Conservation (phyloP, 768 basidiomycete species). For the Leccinum boreale region DNA sequence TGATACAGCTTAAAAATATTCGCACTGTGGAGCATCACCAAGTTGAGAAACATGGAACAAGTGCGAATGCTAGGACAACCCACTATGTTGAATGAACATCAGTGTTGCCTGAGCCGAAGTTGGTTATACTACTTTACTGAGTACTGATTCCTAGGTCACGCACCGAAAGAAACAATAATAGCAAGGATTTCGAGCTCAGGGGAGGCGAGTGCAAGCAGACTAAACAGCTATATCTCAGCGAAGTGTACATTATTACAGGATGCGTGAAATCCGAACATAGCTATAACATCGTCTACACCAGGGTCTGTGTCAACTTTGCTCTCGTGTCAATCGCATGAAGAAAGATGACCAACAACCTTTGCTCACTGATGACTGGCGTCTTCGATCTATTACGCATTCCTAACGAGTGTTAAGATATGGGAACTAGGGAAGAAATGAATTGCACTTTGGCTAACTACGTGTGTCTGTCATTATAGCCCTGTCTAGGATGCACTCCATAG, state of each 20-base stretch:
- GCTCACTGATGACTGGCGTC: slow-evolving; percentile 68
- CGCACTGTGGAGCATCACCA: slow-evolving; percentile 36
- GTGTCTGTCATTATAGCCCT: background rate
- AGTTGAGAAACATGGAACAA: background rate
- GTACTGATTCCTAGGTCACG: slow-evolving; percentile 14
- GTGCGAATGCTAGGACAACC: slow-evolving; percentile 22
- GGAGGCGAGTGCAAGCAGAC: slow-evolving; percentile 74
- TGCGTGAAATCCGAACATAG: slow-evolving; percentile 52
- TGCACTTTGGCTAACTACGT: background rate
- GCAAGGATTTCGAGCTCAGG: slow-evolving; percentile 82
- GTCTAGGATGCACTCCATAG: background rate
- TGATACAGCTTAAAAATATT: slow-evolving; percentile 80
- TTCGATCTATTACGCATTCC: slow-evolving; percentile 25
- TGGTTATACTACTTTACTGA: background rate
- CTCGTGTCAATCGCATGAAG: slow-evolving; percentile 1
- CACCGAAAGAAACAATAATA: slow-evolving; percentile 74
- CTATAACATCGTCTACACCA: slow-evolving; percentile 79
- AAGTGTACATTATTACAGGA: background rate
- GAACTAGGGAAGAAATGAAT: background rate
- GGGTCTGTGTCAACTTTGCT: slow-evolving; percentile 78
- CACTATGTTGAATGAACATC: slow-evolving; percentile 58
- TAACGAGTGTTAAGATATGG: background rate
- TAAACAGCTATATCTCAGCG: slow-evolving; percentile 26
- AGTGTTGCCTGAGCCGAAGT: slow-evolving; percentile 57
- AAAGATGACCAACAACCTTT: background rate